Evolutionary conservation across 108 stramenopile genomes (phyloP), one percentile per base, ranked within the genome.

Genomic region (Conticribra weissflogii): DNA sequence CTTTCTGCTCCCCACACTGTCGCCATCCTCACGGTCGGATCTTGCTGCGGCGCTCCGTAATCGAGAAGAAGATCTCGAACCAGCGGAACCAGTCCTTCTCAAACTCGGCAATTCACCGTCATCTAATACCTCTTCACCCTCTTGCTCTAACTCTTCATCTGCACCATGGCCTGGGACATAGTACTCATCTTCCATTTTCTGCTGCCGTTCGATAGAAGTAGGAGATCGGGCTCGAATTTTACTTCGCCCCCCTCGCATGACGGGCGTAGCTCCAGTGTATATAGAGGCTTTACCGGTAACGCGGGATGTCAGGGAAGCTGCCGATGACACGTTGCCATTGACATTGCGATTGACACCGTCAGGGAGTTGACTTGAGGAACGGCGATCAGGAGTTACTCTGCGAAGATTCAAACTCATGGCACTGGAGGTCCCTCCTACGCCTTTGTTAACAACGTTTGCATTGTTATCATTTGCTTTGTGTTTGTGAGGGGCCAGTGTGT

Each of bases 31-130:
- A n/a, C n/a, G n/a, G n/a, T n/a, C n/a, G n/a, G n/a, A n/a, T n/a
- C n/a, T n/a, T n/a, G n/a, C n/a, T n/a, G n/a, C n/a, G n/a, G n/a
- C n/a, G n/a, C 12, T 57, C 44, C 28, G 21, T 21, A 30, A 58
- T 28, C 47, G 17, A 12, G 55, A n/a, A 18, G 53, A 0, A 45
- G 47, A 50, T 22, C 49, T 0, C 33, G 50, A 41, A 57, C 56
- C 56, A 9, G 3, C 21, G 51, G 22, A 34, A 21, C 29, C 25
- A 3, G 19, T 21, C 3, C 70, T 59, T 33, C 36, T 68, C 22
- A 76, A 63, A 51, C 67, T 73, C 19, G 77, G 77, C 24, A 78
- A 62, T 53, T 81, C 76, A 2, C 79, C 71, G 28, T 73, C 71
- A 59, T 84, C 76, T 8, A 72, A 51, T 23, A 71, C 76, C 14